A percentile compares a stretch with the other conserved stretches of the same genome.
Evolutionary conservation across 768 basidiomycete genomes (phyloP).

Genomic region (Dendrothele bispora): DNA sequence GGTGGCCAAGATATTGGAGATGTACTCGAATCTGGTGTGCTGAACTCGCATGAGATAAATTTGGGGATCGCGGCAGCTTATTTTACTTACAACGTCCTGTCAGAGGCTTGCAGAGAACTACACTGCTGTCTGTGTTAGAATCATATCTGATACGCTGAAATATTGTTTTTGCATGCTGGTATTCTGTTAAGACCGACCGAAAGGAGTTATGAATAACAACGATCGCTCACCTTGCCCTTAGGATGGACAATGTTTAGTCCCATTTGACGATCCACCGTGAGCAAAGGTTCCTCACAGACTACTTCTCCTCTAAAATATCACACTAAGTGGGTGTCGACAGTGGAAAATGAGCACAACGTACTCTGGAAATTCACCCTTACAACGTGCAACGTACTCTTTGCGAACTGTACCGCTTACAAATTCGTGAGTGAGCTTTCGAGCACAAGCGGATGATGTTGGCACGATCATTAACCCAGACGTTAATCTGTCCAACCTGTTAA

Average conservation of each 20-base stretch:
- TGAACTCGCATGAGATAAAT: slow-evolving; percentile 26
- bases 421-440: slow-evolving; percentile 72
- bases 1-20: slow-evolving; percentile 89
- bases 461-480: slow-evolving; percentile 97
- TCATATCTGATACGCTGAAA: slow-evolving; percentile 87
- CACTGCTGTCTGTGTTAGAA: slow-evolving; percentile 73
- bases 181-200: slow-evolving; percentile 3
- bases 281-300: slow-evolving; percentile 80
- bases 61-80: slow-evolving; percentile 3
- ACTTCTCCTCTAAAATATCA: slow-evolving; percentile 82
- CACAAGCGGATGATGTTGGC: slow-evolving; percentile 69
- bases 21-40: slow-evolving; percentile 98
- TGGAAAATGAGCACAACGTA: slow-evolving; percentile 37
- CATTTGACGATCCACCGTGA: slow-evolving; percentile 95
- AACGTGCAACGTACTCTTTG: slow-evolving; percentile 93
- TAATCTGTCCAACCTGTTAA: slow-evolving; percentile 90
- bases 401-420: slow-evolving; percentile 79
- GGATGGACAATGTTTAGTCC: slow-evolving; percentile 96
- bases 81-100: slow-evolving; percentile 85
- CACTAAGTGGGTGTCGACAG: background rate
- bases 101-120: slow-evolving; percentile 79
- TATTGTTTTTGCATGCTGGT: slow-evolving; percentile 82
- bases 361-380: slow-evolving; percentile 83
- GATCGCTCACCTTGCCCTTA: slow-evolving; percentile 74
- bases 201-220: slow-evolving; percentile 3